Evolutionary conservation across 73 alveolate genomes (phyloP).

Genomic region (Tetrahymena malaccensis): DNA sequence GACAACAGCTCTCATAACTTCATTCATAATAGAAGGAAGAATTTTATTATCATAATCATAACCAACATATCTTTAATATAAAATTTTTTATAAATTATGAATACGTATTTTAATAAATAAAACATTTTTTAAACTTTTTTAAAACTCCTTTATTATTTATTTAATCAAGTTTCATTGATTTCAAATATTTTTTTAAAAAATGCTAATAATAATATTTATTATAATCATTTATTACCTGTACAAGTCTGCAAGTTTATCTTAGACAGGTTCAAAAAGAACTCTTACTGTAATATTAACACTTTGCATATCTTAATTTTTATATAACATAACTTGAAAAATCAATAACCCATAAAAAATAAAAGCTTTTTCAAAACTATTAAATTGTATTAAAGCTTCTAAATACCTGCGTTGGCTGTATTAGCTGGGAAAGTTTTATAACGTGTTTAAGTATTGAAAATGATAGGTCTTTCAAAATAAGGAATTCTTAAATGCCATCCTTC

Average conservation of each 20-base stretch:
- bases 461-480: constrained; percentile 93
- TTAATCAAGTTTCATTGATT: too few species aligned
- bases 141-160: not conserved
- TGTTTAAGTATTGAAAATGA: constrained; percentile 83
- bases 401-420: constrained; percentile 75
- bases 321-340: constrained; percentile 25
- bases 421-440: constrained; percentile 68
- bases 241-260: constrained; percentile 60
- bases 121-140: not conserved
- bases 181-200: too few species aligned
- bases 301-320: constrained; percentile 67
- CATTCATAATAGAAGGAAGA: constrained; percentile 92
- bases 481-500: constrained; percentile 90
- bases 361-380: too few species aligned
- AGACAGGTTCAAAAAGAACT: constrained; percentile 89
- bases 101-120: not conserved
- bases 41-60: constrained; percentile 92
- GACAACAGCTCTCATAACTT: constrained; percentile 74
- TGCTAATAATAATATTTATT: too few species aligned
- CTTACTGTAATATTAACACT: constrained; percentile 80
- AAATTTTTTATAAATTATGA: too few species aligned
- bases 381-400: not conserved
- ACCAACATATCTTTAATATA: constrained; percentile 68
- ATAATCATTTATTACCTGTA: constrained; percentile 44
- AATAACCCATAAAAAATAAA: constrained; percentile 15